These are phyloP conservation scores for Annulohypoxylon stygium DNA, from an alignment of 495 filamentous ascomycete species.

Conservation along the genomic window DNA sequence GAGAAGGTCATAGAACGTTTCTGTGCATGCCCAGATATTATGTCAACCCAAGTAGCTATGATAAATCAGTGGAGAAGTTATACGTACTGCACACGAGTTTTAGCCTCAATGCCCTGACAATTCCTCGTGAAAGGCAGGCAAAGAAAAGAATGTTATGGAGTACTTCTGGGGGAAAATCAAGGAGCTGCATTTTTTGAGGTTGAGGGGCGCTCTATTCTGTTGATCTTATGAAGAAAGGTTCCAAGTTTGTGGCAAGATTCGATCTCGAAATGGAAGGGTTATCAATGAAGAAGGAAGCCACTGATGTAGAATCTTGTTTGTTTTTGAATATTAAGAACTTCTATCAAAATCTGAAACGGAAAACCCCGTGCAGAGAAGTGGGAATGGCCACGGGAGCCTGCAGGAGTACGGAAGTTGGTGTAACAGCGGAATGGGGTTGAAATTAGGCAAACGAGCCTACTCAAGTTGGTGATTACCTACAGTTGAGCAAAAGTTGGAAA, in stretches of 20 bases:
- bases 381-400: too few species aligned
- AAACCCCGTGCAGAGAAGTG: too few species aligned
- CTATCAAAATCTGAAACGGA: too few species aligned
- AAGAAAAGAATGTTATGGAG: slow-evolving; percentile 1
- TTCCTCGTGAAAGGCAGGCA: neutral
- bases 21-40: neutral
- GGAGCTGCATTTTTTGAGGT: neutral
- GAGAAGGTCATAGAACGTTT: neutral
- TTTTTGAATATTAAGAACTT: too few species aligned
- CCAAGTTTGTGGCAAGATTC: neutral
- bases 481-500: too few species aligned
- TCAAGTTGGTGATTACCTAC: too few species aligned
- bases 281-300: too few species aligned
- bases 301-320: too few species aligned
- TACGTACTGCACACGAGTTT: slow-evolving; percentile 9
- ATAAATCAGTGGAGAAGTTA: neutral
- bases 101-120: neutral
- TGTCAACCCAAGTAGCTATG: neutral
- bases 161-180: neutral
- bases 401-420: too few species aligned
- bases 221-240: neutral
- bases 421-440: too few species aligned
- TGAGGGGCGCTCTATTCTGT: neutral
- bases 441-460: too few species aligned
- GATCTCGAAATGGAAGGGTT: too few species aligned